phyloP scores from a whole-genome alignment of 2,329 filamentous ascomycete genomes.

The Elsinoe perseae region DNA sequence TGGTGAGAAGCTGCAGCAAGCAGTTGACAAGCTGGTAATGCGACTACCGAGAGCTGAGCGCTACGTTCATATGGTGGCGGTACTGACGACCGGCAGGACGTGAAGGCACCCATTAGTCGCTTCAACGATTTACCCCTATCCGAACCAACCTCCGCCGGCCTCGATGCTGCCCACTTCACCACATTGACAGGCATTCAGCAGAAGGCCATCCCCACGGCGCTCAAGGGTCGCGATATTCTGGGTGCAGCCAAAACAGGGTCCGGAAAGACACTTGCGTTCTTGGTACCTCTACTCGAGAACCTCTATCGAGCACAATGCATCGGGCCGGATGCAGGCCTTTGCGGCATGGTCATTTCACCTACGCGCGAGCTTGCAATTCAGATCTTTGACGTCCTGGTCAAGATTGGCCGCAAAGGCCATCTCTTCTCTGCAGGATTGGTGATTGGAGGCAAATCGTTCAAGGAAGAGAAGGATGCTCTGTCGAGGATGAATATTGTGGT shows the following conservation, averaged over 20 bases:
- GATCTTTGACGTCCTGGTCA: conserved; percentile 89
- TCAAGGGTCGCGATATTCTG: conserved; percentile 81
- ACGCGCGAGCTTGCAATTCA: conserved; percentile 93
- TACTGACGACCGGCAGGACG: conserved; percentile 44
- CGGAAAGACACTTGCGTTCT: conserved; percentile 89
- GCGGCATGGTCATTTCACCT: conserved; percentile 85
- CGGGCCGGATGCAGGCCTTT: conserved; percentile 74
- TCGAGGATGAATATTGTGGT: conserved; percentile 94
- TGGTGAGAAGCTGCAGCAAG: conserved; percentile 39
- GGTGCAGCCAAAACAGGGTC: conserved; percentile 93
- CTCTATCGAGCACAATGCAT: conserved; percentile 85
- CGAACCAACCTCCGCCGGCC: conserved; percentile 65
- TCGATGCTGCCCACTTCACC: conserved; percentile 82
- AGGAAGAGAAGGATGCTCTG: conserved; percentile 78
- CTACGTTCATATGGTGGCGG: not conserved
- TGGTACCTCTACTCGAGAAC: conserved; percentile 86
- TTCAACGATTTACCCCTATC: conserved; percentile 86
- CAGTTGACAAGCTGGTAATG: conserved; percentile 38
- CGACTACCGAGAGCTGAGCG: conserved; percentile 20
- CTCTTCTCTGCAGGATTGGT: conserved; percentile 86
- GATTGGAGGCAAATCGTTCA: conserved; percentile 85
- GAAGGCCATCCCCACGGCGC: conserved; percentile 75
- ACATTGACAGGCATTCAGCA: conserved; percentile 86
- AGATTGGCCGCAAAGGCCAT: conserved; percentile 76
- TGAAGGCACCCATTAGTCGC: conserved; percentile 52